Conservation (phyloP, 2,329 filamentous ascomycete genomes). For the Fusarium brevicatenulatum region DNA sequence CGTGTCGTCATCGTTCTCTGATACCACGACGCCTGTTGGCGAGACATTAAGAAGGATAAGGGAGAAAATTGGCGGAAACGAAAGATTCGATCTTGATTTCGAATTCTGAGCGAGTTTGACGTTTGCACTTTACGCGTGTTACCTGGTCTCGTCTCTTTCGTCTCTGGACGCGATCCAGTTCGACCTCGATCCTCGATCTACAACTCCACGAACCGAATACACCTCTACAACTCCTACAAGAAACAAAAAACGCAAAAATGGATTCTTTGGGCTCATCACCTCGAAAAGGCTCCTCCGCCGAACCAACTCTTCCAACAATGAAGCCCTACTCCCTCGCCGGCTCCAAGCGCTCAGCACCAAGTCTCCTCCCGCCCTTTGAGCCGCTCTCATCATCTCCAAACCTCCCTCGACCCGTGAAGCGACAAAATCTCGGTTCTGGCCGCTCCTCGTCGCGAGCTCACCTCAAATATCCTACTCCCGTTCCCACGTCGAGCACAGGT, state of each 20-base stretch:
- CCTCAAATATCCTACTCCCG: conserved; percentile 87
- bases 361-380: conserved; percentile 82
- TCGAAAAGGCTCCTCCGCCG: conserved; percentile 38
- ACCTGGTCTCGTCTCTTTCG: neutral
- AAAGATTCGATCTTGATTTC: neutral
- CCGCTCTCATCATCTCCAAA: conserved; percentile 80
- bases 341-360: conserved; percentile 71
- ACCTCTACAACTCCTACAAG: neutral
- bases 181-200: conserved; percentile 8
- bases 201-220: neutral
- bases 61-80: neutral
- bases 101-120: neutral
- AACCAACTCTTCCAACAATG: conserved; percentile 50
- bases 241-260: conserved; percentile 41
- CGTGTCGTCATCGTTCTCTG: conserved; percentile 22
- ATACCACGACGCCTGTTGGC: neutral
- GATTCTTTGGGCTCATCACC: conserved; percentile 52
- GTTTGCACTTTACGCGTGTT: conserved; percentile 13
- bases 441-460: conserved; percentile 53
- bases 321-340: conserved; percentile 50
- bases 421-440: conserved; percentile 60
- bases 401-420: conserved; percentile 75
- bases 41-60: neutral
- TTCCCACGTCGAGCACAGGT: conserved; percentile 92
- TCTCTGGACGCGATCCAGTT: conserved; percentile 29